Evolutionary conservation across 2,329 filamentous ascomycete species (phyloP).

Genomic region (Xylaria sp.): DNA sequence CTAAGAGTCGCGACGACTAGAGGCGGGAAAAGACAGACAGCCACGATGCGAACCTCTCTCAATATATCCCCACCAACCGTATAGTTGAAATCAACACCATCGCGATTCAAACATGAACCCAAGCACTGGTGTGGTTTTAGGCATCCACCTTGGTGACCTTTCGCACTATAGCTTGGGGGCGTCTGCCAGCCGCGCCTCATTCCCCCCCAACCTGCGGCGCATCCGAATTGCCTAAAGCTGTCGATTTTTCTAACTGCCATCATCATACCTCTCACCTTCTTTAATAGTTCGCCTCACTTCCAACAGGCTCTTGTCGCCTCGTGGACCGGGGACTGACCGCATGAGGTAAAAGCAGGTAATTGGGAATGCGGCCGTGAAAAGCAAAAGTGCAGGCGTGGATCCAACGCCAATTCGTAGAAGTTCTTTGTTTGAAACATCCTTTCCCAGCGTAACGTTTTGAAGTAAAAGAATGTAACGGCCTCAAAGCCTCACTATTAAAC

Average conservation of each 20-base stretch:
- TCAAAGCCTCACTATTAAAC: conserved; percentile 45
- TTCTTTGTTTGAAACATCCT: conserved; percentile 39
- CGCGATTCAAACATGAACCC: conserved; percentile 39
- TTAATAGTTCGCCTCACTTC: conserved; percentile 34
- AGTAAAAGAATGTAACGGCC: conserved; percentile 48
- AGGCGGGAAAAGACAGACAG: conserved; percentile 35
- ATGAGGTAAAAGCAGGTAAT: conserved; percentile 37
- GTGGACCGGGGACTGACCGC: conserved; percentile 33
- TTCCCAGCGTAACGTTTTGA: conserved; percentile 40
- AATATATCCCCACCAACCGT: conserved; percentile 41
- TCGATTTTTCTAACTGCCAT: conserved; percentile 31
- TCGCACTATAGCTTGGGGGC: conserved; percentile 9
- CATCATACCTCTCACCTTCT: conserved; percentile 11
- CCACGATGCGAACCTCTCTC: conserved; percentile 45
- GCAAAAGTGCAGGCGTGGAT: conserved; percentile 45
- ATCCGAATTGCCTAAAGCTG: conserved; percentile 36
- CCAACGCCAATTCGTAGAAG: conserved; percentile 46
- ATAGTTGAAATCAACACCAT: conserved; percentile 43
- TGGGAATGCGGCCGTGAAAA: conserved; percentile 38
- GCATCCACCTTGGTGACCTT: conserved; percentile 10
- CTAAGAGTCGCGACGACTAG: conserved; percentile 15
- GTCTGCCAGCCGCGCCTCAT: conserved; percentile 12
- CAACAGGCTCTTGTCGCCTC: conserved; percentile 37
- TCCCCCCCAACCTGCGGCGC: conserved; percentile 33
- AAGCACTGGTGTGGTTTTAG: conserved; percentile 14